Evolutionary conservation across 2,329 filamentous ascomycete species (phyloP).

Genomic region (Chaetomiaceae sp.): DNA sequence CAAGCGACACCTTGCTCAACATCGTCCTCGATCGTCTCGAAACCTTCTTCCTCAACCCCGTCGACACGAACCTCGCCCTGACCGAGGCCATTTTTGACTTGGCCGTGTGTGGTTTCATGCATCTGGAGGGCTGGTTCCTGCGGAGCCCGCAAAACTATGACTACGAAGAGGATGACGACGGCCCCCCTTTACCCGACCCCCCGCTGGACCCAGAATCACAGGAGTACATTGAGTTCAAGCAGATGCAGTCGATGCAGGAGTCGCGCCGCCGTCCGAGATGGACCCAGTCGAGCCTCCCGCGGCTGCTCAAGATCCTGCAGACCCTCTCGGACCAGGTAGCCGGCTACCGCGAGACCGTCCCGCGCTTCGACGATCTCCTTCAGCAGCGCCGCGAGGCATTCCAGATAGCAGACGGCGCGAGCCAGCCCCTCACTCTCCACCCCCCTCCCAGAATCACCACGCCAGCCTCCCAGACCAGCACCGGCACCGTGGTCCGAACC

Average conservation of each 20-base stretch:
- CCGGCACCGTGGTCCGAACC: conserved; percentile 35
- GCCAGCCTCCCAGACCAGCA: conserved; percentile 18
- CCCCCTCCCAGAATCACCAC: conserved; percentile 21
- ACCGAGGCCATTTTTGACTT: conserved; percentile 81
- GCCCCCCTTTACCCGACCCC: conserved; percentile 39
- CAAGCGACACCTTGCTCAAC: conserved; percentile 58
- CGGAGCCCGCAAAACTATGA: conserved; percentile 63
- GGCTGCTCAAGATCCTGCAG: conserved; percentile 54
- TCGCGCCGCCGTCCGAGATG: conserved; percentile 52
- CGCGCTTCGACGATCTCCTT: conserved; percentile 68
- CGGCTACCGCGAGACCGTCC: conserved; percentile 58
- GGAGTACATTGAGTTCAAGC: conserved; percentile 39
- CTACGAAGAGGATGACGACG: conserved; percentile 45
- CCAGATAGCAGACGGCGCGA: conserved; percentile 51
- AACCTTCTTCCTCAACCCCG: conserved; percentile 81
- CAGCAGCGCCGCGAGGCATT: conserved; percentile 61
- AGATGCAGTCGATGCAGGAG: conserved; percentile 43
- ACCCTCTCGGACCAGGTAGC: conserved; percentile 57
- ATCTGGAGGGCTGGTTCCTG: conserved; percentile 85
- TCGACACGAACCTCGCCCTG: conserved; percentile 84
- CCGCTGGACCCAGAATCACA: conserved; percentile 38
- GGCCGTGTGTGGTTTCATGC: conserved; percentile 77
- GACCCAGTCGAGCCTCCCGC: conserved; percentile 45
- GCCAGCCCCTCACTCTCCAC: conserved; percentile 29
- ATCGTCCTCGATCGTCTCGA: conserved; percentile 66